Evolutionary conservation across 768 basidiomycete species (phyloP).

Genomic region (Clavulina sp.): DNA sequence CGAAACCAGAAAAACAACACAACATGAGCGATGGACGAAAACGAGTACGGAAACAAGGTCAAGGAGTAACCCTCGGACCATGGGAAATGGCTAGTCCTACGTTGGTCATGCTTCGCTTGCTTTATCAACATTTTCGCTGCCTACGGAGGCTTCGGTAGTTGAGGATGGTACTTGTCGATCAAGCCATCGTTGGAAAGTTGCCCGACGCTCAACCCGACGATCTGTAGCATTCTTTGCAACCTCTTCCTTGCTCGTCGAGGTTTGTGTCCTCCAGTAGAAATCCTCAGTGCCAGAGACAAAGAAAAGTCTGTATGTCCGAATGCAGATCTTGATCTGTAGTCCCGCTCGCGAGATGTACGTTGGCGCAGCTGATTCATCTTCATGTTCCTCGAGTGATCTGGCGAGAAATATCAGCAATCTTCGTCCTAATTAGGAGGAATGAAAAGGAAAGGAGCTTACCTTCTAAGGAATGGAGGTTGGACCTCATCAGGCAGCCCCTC

Average conservation of each 20-base stretch:
- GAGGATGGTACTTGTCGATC: too few species aligned
- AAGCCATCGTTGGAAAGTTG: constrained; percentile 1
- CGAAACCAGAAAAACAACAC: too few species aligned
- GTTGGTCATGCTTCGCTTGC: too few species aligned
- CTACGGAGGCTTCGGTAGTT: too few species aligned
- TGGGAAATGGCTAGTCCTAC: too few species aligned
- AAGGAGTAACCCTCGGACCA: too few species aligned
- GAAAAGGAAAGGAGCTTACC: not conserved
- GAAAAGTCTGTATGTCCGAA: constrained; percentile 53
- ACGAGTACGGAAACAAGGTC: too few species aligned
- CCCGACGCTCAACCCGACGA: not conserved
- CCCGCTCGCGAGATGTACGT: constrained; percentile 24
- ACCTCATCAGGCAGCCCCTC: constrained; percentile 24
- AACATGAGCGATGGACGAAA: too few species aligned
- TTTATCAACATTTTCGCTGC: too few species aligned
- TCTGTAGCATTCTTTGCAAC: not conserved
- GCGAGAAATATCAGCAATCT: not conserved
- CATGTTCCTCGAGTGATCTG: not conserved
- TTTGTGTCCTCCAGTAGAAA: constrained; percentile 12
- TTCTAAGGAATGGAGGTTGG: constrained; percentile 21
- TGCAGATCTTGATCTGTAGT: constrained; percentile 72
- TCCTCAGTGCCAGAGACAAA: constrained; percentile 41
- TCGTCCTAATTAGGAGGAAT: not conserved
- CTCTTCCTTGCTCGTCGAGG: not conserved
- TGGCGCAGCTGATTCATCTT: not conserved